Conservation (phyloP, 2,329 filamentous ascomycete species). For the Zopfia rhizophila region DNA sequence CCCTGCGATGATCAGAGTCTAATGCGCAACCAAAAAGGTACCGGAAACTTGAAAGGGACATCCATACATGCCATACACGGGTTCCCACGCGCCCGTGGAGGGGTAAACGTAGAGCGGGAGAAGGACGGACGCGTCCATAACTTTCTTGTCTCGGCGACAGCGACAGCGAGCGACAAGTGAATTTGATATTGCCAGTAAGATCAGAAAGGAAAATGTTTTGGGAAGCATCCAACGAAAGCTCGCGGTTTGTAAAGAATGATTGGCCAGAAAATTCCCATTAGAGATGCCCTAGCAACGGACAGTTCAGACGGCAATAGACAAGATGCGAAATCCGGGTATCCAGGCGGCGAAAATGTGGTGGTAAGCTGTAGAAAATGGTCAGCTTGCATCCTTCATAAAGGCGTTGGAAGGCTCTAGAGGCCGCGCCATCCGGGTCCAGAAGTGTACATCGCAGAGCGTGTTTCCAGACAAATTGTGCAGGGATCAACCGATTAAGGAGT, state of each 20-base stretch:
- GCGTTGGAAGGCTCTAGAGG: conserved; percentile 28
- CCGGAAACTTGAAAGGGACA: conserved; percentile 8
- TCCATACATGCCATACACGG: conserved; percentile 55
- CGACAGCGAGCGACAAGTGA: conserved; percentile 1
- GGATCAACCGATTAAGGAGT: conserved; percentile 45
- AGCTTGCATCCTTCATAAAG: conserved; percentile 32
- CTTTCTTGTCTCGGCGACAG: conserved; percentile 7
- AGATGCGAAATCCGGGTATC: conserved; percentile 21
- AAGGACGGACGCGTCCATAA: conserved; percentile 50
- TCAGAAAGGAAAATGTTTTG: conserved; percentile 5
- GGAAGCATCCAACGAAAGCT: conserved; percentile 10
- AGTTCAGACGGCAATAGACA: conserved; percentile 30
- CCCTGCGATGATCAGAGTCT: conserved; percentile 31
- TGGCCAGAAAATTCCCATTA: conserved; percentile 9
- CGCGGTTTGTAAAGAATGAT: background rate
- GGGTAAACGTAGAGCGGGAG: conserved; percentile 63
- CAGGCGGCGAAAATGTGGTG: conserved; percentile 24
- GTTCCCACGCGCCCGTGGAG: conserved; percentile 58
- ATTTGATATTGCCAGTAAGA: background rate
- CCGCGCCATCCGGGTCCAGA: conserved; percentile 37
- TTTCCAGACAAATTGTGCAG: conserved; percentile 46
- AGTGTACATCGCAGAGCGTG: conserved; percentile 36
- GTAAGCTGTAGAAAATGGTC: conserved; percentile 26
- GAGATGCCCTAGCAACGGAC: too few relatives aligned
- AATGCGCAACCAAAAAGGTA: conserved; percentile 5